Conservation (phyloP, 129 eudicot genomes). For the carrot (Daucus carota) region DNA sequence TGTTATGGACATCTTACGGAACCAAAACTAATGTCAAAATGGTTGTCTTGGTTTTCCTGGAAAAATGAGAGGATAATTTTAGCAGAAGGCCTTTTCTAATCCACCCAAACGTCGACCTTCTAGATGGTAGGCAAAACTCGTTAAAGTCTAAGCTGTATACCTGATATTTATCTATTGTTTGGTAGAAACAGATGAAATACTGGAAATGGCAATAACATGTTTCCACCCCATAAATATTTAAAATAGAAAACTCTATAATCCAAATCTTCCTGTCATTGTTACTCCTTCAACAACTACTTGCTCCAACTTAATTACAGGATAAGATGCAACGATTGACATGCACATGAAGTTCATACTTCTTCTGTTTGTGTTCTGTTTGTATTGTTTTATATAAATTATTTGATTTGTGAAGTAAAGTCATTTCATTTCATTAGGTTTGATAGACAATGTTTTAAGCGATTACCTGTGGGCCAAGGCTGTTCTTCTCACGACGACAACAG, state of each 20-base stretch:
- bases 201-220: neutral
- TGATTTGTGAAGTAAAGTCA: neutral
- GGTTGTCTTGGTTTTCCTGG: neutral
- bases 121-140: neutral
- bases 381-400: neutral
- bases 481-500: slow-evolving; percentile 89
- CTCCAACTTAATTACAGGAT: neutral
- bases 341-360: neutral
- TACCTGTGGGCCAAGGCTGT: slow-evolving; percentile 98
- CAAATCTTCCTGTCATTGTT: no score
- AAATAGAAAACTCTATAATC: no score
- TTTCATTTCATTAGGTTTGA: slow-evolving; percentile 44
- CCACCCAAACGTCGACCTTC: neutral
- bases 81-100: no score
- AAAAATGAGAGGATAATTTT: no score
- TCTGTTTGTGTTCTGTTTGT: neutral
- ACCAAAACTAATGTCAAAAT: neutral
- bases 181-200: neutral
- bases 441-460: slow-evolving; percentile 90
- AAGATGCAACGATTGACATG: neutral
- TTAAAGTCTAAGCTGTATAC: neutral
- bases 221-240: no score
- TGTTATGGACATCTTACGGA: neutral
- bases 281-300: neutral
- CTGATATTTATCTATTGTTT: neutral